These are phyloP conservation scores for Macrolepiota fuliginosa DNA, from an alignment of 768 basidiomycete species.

Conservation along the genomic window DNA sequence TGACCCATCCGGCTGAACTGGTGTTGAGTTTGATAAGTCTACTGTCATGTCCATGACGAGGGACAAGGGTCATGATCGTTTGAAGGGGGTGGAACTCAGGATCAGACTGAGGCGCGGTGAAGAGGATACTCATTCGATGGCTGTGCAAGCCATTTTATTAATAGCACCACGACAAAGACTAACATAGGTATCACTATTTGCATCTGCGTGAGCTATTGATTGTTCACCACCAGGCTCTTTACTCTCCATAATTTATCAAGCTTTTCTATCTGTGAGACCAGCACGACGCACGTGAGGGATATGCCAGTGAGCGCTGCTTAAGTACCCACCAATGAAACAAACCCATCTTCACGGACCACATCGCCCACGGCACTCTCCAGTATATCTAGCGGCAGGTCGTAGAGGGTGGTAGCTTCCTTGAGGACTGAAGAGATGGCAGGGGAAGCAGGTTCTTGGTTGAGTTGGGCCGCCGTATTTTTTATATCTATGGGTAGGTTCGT, in stretches of 20 bases:
- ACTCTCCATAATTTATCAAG: constrained; percentile 18
- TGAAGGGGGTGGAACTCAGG: not conserved
- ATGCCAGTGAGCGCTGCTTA: not conserved
- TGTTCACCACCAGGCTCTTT: constrained; percentile 8
- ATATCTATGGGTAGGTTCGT: not conserved
- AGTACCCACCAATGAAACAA: constrained; percentile 63
- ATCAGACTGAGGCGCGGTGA: not conserved
- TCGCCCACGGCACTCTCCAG: constrained; percentile 59
- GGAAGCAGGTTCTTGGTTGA: not conserved
- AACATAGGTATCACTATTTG: not conserved
- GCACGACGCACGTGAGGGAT: not conserved
- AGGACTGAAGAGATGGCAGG: constrained; percentile 36
- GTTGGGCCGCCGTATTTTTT: not conserved
- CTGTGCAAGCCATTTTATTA: no score
- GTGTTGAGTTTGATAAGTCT: not conserved
- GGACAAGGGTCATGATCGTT: not conserved
- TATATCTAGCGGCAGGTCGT: constrained; percentile 45
- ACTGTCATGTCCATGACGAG: not conserved
- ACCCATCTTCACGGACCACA: constrained; percentile 73
- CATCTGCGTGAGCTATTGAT: not conserved
- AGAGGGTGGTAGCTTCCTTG: constrained; percentile 44
- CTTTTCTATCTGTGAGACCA: constrained; percentile 15
- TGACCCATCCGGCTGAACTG: not conserved
- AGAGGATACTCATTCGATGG: no score
- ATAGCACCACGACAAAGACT: no score